Base-by-base conservation (phyloP, 2,329 filamentous ascomycete species). In the Amesomyces nigricolor region DNA sequence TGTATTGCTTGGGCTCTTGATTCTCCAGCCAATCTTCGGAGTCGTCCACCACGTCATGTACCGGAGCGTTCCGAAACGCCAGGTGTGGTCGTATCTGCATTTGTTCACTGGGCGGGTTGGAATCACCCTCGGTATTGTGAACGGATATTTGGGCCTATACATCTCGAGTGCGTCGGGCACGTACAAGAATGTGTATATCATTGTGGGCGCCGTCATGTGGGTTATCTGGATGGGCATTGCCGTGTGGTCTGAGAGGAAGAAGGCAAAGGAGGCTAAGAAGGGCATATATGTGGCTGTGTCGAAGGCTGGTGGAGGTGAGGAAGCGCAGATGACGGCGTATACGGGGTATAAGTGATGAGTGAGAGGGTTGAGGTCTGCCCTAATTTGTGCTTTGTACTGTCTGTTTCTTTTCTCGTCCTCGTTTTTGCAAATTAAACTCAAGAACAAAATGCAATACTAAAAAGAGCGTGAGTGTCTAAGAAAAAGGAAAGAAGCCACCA, bases 111-210 rank as follows among this genome's bases (percentile, higher is more conserved):
- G 76, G 40, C 71, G 75, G 9, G 46, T 67, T 11, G 58, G 63
- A 1, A 66, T 77, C 16, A 66, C 70, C 0, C 63, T 76, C 0
- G 75, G 75, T 22, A 74, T 77, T 51, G 64, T 76, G 55, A 75
- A 75, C 61, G 75, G 75, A 2, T 74, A 73, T 0, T 65, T 77
- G 1, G 75, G 75, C 0, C 62, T 78, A 32, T 61, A 64, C n/a
- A 62, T 76, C 3, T 68, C 74, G 8, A 56, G 59, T 14, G 70
- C 70, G 0, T 29, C 62, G 0, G 47, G 49, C 16, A 54, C 60
- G 2, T 42, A 64, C 48, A 69, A 71, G 60, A 62, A 66, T 1
- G 71, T 70, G 9, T 77, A 77, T 56, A 63, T 65, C 19, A 67
- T 72, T 30, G 66, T 76, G 0, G 71, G 73, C 1, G 71, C 54